Evolutionary conservation across 805 yeast species (phyloP), one percentile per base, ranked within the genome.

Genomic region (Candida taoyuanica): DNA sequence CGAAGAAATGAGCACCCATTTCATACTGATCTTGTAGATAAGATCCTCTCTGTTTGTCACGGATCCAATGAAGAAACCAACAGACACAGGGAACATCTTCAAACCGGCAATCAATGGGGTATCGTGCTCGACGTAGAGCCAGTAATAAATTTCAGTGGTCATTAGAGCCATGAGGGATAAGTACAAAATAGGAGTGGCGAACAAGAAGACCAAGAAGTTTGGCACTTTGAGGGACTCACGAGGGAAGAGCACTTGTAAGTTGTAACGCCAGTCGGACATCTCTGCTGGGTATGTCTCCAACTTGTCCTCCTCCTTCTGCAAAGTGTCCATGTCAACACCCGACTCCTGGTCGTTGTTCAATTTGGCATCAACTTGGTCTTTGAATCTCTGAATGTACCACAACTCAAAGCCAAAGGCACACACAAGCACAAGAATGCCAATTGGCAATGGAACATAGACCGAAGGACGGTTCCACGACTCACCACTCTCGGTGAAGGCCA

Each of bases 401-500:
- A 46, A 41, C 47, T 70, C 75, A 50, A 55, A 63, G 5, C 55
- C 16, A 19, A 60, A 46, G 28, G 53, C 58, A 5, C 35, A 21
- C 5, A 55, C 14, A 4, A 65, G 33, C n/a, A 63, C 35, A 3
- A 64, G 17, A 11, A 62, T 34, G 1, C 74, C 75, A 35, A 71
- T 40, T 2, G 64, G 52, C 1, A 71, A 41, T 0, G 74, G 62
- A 13, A 67, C 68, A 42, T 68, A 69, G 1, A 67, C 65, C 14
- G 55, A 49, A 1, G 74, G 67, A 2, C 56, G 38, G 3, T 54
- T 53, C 75, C 76, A 71, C 1, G 53, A 50, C 5, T 58, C 60
- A 17, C 74, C 74, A 17, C 71, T 73, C 44, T 69, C 67, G 0
- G 71, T 68, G 32, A 71, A 53, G 0, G 73, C 77, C 8, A 65